Base-by-base conservation (phyloP, 805 yeast genomes). In the Hanseniaspora meyeri region DNA sequence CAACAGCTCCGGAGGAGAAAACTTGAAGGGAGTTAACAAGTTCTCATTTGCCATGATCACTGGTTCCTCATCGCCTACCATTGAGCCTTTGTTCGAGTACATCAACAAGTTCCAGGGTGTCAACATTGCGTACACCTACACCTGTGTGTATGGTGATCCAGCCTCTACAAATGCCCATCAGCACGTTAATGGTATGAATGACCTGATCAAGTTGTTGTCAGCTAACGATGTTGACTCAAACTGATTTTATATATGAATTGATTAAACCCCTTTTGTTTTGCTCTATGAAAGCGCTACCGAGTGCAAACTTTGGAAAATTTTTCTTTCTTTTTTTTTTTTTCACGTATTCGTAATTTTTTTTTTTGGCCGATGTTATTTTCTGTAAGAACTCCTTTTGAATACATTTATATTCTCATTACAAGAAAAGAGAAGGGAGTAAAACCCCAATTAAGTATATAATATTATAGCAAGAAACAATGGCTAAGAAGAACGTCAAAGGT, bases 151-250 rank as follows among this genome's bases (percentile, higher is more conserved):
- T 59, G 83, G 82, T 20, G 71, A 70, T 36, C 72, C 74, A 31
- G 67, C 72, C 3, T 73, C 76, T 31, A 79, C 84, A 0, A 75
- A 77, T 49, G 91, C 93, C 1, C 77, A 72, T 32, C 82, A 77
- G 57, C 80, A 80, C 48, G 79, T 83, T 29, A 75, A 76, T 59
- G 93, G 93, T 62, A 76, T 82, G 60, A 85, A 85, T 63, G 87
- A 84, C 62, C 70, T 86, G 48, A 75, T 85, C 62, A 72, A 75
- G 19, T 70, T 85, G 38, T 27, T 51, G 19, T 57, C 59, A 5
- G 16, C 12, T 4, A 17, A 29, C 12, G 45, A 34, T 8, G 31
- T 45, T 7, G 31, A 51, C 3, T 11, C n/a, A 9, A 16, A 38
- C 4, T 49, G 19, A 43, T 36, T 14, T 4, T 24, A 24, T 31